Conservation (phyloP, 768 basidiomycete species). For the Rickenella mellea region DNA sequence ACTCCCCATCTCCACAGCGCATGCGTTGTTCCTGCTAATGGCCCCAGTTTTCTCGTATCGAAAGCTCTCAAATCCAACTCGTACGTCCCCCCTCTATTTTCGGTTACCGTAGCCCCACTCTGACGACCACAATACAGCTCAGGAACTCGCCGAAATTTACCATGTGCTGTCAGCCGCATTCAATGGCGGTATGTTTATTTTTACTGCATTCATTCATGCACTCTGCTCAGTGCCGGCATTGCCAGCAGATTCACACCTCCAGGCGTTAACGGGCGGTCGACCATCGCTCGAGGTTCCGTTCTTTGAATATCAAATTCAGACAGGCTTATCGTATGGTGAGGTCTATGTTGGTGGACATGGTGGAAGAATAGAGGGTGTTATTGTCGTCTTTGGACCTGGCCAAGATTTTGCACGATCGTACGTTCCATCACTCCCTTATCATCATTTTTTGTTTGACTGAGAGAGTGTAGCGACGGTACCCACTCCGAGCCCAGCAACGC, state of each 20-base stretch:
- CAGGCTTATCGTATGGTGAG: not conserved
- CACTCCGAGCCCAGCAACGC: not conserved
- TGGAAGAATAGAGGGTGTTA: not conserved
- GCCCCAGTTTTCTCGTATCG: too few species aligned
- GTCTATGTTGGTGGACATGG: not conserved
- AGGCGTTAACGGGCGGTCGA: not conserved
- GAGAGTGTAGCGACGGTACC: not conserved
- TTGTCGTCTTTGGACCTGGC: not conserved
- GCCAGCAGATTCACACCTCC: not conserved
- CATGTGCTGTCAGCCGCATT: not conserved
- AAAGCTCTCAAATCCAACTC: too few species aligned
- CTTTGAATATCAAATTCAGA: not conserved
- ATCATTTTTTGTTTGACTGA: not conserved
- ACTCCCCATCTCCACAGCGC: too few species aligned
- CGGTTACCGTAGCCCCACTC: too few species aligned
- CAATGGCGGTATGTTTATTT: not conserved
- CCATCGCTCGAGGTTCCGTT: not conserved
- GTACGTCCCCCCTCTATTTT: too few species aligned
- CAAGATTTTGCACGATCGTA: not conserved
- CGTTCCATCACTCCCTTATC: not conserved
- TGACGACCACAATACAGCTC: too few species aligned
- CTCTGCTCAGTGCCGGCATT: not conserved
- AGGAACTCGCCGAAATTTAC: not conserved
- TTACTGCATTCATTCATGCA: not conserved
- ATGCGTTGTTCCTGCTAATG: too few species aligned